A percentile compares a stretch with the other conserved stretches of the same genome.
phyloP scores from a whole-genome alignment of 2,329 filamentous ascomycete species.

The Arthrobotrys musiformis region DNA sequence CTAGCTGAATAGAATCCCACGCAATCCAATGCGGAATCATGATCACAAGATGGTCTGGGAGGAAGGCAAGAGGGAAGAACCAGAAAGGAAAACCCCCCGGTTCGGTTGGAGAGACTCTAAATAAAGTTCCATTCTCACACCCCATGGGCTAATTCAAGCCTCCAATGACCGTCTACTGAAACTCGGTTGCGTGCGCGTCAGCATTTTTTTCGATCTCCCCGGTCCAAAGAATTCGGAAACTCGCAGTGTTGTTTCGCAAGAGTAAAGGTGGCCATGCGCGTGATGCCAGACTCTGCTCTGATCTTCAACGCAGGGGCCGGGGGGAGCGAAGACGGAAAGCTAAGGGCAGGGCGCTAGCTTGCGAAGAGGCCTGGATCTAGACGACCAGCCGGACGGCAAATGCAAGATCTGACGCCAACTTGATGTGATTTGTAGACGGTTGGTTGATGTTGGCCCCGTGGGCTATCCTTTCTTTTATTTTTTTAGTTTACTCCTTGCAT shows the following conservation, averaged over 20 bases:
- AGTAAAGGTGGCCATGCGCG: neutral
- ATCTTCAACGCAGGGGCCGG: conserved; percentile 5
- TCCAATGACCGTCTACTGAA: neutral
- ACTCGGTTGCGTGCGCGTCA: conserved; percentile 15
- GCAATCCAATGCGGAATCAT: neutral
- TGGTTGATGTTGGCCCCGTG: neutral
- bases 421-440: conserved; percentile 9
- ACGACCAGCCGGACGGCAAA: no score
- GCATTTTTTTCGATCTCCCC: neutral
- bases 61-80: no score
- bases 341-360: neutral
- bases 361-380: conserved; percentile 11
- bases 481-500: neutral
- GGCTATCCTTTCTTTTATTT: neutral
- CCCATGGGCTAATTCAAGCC: neutral
- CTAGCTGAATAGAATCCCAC: neutral
- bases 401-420: neutral
- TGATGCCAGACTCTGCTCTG: neutral
- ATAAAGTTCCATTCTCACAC: neutral
- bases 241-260: neutral
- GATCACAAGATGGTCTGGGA: neutral
- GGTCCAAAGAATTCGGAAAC: neutral
- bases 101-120: neutral
- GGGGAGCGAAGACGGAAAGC: no score
- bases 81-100: no score